Conservation (phyloP, 495 filamentous ascomycete species). For the Penicillium coffeae region DNA sequence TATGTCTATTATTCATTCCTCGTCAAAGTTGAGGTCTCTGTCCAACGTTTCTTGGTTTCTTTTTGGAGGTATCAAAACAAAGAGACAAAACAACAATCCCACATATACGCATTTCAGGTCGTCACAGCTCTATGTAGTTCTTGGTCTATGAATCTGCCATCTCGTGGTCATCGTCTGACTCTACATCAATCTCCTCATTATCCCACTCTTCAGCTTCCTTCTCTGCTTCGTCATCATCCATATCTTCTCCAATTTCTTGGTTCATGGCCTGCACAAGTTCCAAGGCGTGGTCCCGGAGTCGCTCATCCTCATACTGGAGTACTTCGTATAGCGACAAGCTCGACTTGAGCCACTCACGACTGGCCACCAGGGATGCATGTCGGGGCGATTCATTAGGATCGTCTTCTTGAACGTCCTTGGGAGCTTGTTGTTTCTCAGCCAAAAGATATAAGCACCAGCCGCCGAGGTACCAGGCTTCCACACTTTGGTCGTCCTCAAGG, state of each 20-base stretch:
- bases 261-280: conserved; percentile 57
- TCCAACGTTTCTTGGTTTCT: too few relatives aligned
- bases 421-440: conserved; percentile 61
- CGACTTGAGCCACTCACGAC: conserved; percentile 52
- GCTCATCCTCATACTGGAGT: conserved; percentile 52
- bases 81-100: conserved; percentile 14
- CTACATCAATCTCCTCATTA: conserved; percentile 35
- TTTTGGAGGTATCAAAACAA: conserved; percentile 37
- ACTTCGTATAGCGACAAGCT: conserved; percentile 45
- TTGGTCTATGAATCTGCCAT: conserved; percentile 43
- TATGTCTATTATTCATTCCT: too few relatives aligned
- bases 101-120: conserved; percentile 8
- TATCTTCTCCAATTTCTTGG: conserved; percentile 52
- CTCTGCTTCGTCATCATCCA: conserved; percentile 45
- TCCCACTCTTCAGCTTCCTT: conserved; percentile 45
- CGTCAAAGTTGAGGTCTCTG: too few relatives aligned
- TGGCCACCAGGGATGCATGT: conserved; percentile 40
- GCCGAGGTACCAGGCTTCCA: conserved; percentile 95
- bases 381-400: conserved; percentile 30
- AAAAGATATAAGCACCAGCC: conserved; percentile 84
- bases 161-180: conserved; percentile 47
- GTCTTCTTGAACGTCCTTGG: conserved; percentile 27
- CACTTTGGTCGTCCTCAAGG: conserved; percentile 83
- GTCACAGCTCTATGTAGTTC: conserved; percentile 9
- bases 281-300: conserved; percentile 47